Conservation (phyloP, 176 grass and related monocot genomes). For the Elymus sibiricus region DNA sequence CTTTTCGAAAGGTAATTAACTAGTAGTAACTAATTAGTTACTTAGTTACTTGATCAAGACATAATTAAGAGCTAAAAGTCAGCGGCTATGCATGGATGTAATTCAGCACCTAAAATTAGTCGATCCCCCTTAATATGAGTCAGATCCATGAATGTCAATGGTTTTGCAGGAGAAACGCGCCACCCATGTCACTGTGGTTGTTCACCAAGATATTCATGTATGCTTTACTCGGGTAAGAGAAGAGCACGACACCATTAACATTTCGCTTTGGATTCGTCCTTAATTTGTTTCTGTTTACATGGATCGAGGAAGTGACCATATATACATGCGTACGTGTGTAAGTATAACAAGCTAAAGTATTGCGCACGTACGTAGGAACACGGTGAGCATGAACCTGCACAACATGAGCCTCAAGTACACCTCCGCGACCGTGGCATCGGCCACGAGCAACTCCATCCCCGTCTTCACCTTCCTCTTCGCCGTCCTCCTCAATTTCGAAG, state of each 20-base stretch:
- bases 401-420: conserved; percentile 65
- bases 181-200: conserved; percentile 41
- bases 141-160: neutral
- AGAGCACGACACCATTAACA: neutral
- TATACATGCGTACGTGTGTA: no score
- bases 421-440: conserved; percentile 54
- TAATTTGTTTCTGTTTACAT: no score
- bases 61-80: neutral
- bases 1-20: conserved; percentile 22
- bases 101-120: neutral
- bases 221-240: conserved; percentile 33
- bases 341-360: no score
- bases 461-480: conserved; percentile 70
- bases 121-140: neutral
- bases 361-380: conserved; percentile 36
- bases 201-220: conserved; percentile 74
- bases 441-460: conserved; percentile 45
- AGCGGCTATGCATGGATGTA: neutral
- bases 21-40: neutral
- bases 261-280: neutral
- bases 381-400: conserved; percentile 46
- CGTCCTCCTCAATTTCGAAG: conserved; percentile 57
- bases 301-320: no score
- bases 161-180: conserved; percentile 41
- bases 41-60: neutral